phyloP scores from a whole-genome alignment of 768 basidiomycete species.

The Boletales sp. region DNA sequence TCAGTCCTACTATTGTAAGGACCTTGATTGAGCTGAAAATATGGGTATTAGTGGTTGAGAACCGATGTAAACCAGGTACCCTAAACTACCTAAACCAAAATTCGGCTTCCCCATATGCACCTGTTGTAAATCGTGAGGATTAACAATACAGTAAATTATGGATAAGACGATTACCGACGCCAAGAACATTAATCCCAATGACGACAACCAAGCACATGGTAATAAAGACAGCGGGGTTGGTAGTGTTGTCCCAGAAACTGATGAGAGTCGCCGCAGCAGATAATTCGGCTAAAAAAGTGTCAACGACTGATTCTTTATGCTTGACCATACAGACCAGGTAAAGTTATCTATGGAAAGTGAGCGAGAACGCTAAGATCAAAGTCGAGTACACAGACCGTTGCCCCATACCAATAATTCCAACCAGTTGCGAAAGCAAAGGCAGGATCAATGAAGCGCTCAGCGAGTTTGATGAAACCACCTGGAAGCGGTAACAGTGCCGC shows the following conservation, averaged over 20 bases:
- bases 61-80: neutral
- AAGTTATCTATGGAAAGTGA: slow-evolving; percentile 15
- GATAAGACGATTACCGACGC: slow-evolving; percentile 29
- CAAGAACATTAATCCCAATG: slow-evolving; percentile 42
- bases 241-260: slow-evolving; percentile 39
- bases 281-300: slow-evolving; percentile 36
- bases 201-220: slow-evolving; percentile 49
- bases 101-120: slow-evolving; percentile 45
- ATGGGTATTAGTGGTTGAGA: neutral
- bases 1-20: slow-evolving; percentile 41
- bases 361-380: slow-evolving; percentile 3
- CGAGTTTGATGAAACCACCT: slow-evolving; percentile 44
- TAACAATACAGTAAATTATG: no score
- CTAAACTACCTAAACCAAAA: slow-evolving; percentile 42
- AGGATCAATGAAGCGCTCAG: slow-evolving; percentile 46
- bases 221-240: slow-evolving; percentile 50
- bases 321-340: slow-evolving; percentile 18
- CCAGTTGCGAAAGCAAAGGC: slow-evolving; percentile 43
- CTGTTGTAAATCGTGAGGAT: slow-evolving; percentile 8
- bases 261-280: slow-evolving; percentile 51
- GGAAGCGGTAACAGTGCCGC: slow-evolving; percentile 41
- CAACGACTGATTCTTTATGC: no score
- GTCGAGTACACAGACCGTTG: slow-evolving; percentile 18
- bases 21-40: slow-evolving; percentile 47
- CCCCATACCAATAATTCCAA: slow-evolving; percentile 42